phyloP scores from a whole-genome alignment of 108 stramenopile species.

The Cyclostephanos invisitatus region DNA sequence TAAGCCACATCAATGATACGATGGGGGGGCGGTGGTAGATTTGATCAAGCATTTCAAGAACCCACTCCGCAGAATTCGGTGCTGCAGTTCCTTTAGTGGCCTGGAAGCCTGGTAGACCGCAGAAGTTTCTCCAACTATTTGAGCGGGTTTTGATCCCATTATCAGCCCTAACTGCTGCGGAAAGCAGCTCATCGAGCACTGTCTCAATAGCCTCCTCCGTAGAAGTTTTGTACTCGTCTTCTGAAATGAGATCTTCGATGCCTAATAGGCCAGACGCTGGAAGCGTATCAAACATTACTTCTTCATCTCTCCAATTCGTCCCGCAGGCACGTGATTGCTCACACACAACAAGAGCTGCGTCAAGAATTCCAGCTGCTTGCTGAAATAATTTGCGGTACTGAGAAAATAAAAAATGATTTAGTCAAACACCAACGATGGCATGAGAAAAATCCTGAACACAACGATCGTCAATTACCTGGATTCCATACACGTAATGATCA shows the following conservation, averaged over 20 bases:
- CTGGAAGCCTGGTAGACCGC: slow-evolving; percentile 49
- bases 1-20: slow-evolving; percentile 66
- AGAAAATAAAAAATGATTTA: neutral
- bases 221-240: slow-evolving; percentile 50
- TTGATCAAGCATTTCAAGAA: slow-evolving; percentile 32
- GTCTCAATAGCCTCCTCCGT: slow-evolving; percentile 29
- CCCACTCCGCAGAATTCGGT: neutral
- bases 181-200: slow-evolving; percentile 64
- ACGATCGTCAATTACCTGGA: slow-evolving; percentile 26
- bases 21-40: slow-evolving; percentile 50
- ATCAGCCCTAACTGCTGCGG: slow-evolving; percentile 26
- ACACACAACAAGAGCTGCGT: slow-evolving; percentile 51
- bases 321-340: slow-evolving; percentile 68
- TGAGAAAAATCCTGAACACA: neutral
- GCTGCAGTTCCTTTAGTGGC: slow-evolving; percentile 22
- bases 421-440: neutral
- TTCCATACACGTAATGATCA: slow-evolving; percentile 74
- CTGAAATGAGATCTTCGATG: slow-evolving; percentile 68
- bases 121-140: slow-evolving; percentile 79
- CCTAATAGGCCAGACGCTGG: slow-evolving; percentile 63
- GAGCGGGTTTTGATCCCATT: slow-evolving; percentile 38
- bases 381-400: slow-evolving; percentile 52
- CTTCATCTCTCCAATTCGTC: slow-evolving; percentile 47
- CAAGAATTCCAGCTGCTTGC: slow-evolving; percentile 38
- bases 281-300: slow-evolving; percentile 49